Evolutionary conservation across 208 protist species (phyloP).

Genomic region (Kentomonas sorsogonicus): DNA sequence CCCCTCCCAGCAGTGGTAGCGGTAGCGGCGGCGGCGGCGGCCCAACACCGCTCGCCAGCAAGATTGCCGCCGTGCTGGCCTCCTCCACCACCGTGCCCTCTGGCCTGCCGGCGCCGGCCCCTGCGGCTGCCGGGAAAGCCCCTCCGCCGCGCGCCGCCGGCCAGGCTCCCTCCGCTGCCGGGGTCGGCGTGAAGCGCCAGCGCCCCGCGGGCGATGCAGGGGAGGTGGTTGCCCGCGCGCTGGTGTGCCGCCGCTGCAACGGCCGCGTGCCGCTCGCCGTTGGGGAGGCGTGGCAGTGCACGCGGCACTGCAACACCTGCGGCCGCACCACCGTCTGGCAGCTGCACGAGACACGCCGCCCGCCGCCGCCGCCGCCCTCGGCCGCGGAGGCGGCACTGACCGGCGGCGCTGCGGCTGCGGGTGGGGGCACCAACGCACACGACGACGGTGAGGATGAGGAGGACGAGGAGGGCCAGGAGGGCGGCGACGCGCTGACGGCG

Average conservation of each 20-base stretch:
- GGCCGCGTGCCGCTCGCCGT: conserved; percentile 34
- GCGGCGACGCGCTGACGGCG: conserved; percentile 46
- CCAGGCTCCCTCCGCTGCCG: background rate
- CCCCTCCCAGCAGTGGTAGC: background rate
- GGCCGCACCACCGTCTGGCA: conserved; percentile 66
- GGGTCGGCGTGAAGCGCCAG: background rate
- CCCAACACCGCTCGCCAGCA: background rate
- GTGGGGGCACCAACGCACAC: conserved; percentile 1
- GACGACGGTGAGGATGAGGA: background rate
- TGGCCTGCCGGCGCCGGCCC: conserved; percentile 5
- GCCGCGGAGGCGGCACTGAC: background rate
- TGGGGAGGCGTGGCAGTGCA: conserved; percentile 62
- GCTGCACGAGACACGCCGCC: conserved; percentile 32
- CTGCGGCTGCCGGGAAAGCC: background rate
- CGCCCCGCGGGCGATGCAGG: background rate
- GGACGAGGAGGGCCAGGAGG: conserved; percentile 28
- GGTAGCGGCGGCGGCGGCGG: background rate
- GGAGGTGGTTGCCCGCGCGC: conserved; percentile 4
- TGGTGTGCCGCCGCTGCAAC: conserved; percentile 64
- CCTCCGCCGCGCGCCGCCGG: too few species aligned
- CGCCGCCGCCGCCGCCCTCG: background rate
- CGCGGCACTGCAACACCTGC: conserved; percentile 60
- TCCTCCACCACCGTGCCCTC: background rate
- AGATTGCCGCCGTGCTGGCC: background rate
- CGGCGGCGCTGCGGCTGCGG: background rate